Base-by-base conservation (phyloP, 2,329 filamentous ascomycete genomes). In the Aurifilum marmelostoma region DNA sequence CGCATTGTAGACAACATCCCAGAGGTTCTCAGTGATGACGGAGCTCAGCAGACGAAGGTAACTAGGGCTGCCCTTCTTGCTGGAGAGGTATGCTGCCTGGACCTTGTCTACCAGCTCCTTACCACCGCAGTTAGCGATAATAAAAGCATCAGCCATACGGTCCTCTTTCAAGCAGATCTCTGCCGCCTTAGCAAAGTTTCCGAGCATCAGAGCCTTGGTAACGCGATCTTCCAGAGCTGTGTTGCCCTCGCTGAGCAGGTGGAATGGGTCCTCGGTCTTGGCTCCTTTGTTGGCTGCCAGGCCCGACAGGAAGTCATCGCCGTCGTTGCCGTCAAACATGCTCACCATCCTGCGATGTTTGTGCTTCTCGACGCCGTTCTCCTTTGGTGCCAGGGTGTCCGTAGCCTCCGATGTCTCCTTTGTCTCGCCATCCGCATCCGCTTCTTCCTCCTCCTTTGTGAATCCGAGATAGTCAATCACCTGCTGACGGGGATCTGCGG, bases 1-100 rank as follows among this genome's bases (percentile, higher is more conserved):
- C 9, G 95, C 96, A 76, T 99, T 99, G 81, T 98, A 93, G 9
- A 98, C 96, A 60, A 98, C 88, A 81, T 99, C 96, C 96, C 95
- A 98, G 1, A 99, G 86, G 76, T 99, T 97, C 84, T 98, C 98
- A 71, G 92, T 90, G 68, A 97, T 94, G 65, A 99, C 93, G 7
- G 95, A 97, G 65, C 92, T 91, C 67, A 99, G 85, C 11, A 99
- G 85, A 58, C 97, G 91, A 68, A 98, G 84, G 76, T 99, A 99
- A 80, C 95, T 98, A 1, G 97, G 95, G 37, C 91, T 90, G 69
- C 91, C 90, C 9, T 88, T 86, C 79, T 94, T 93, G 75, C 91
- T 91, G 68, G 93, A 91, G 72, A 99, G 89, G 78, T 99, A 99
- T 16, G 94, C 90, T 71, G 92, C 87, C 80, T 98, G 96, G 6